Base-by-base conservation (phyloP, 176 grass and related monocot species). In the Ananas comosus region DNA sequence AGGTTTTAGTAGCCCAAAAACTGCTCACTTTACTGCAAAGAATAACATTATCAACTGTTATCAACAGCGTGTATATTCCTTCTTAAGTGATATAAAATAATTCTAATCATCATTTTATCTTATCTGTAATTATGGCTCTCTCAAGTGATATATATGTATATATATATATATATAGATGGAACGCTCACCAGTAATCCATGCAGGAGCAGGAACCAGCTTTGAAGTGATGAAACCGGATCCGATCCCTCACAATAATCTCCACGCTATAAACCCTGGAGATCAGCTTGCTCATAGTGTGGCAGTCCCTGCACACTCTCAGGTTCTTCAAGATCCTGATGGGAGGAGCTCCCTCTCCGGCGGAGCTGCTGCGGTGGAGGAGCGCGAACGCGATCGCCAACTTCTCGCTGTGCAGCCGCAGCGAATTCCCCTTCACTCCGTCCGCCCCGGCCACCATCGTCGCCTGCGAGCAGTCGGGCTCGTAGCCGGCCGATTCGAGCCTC, bases 211-310 rank as follows among this genome's bases (percentile, higher is more conserved):
- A 78, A 1, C 93, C 88, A 69, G 90, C 84, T 67, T 71, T 97
- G 70, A 97, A 97, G 51, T 92, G 88, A 65, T 92, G 93, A 69
- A 92, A 97, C 8, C 89, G 83, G 67, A 90, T 92, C 50, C 93
- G 77, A 69, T 97, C 89, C 48, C 89, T 81, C 50, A 97, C 84
- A 1, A 97, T 77, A 75, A 92, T 97, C 67, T 92, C 93, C 0
- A 90, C 80, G 6, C 70, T 51, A 9, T 90, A 92, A 9, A 92
- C 64, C 68, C 69, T 73, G 0, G 93, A 90, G 59, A 92, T 66
- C 49, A 97, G 79, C 68, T 97, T 97, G 57, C 67, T 92, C 74
- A 88, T 90, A 2, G 86, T 82, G 68, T 88, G 94, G 68, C 94
- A 92, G 33, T 90, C 94, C 79, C 87, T 88, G 71, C 89, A 92